Evolutionary conservation across 225 moss, liverwort and hornwort species (phyloP), one percentile per base, ranked within the genome.

Genomic region (Neckera pumila): DNA sequence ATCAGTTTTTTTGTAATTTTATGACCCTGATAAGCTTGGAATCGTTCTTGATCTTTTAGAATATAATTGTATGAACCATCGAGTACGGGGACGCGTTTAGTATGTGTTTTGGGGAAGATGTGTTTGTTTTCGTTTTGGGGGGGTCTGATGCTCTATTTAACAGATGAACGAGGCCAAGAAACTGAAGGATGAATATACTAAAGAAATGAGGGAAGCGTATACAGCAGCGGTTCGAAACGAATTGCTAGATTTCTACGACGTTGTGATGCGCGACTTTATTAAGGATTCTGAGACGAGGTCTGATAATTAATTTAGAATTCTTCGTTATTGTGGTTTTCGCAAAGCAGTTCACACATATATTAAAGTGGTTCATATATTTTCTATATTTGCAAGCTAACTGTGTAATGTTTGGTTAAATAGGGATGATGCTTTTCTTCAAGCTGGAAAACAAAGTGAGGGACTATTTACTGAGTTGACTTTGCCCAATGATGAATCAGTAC

Each of bases 231-330:
- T 94, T 36, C 88, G 79, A 58, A 89, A 87, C 80, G 93, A 90
- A 18, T 89, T 99, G 86, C 89, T 92, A 56, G 94, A 96, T 92
- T 93, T 99, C 42, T 96, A 93, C 80, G 97, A 99, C 69, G 90
- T 95, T n/a, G 96, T 99, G 83, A 96, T 96, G 95, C 89, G 90
- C 85, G 99, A 99, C 72, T 95, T 99, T 70, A 91, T 96, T 79
- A 85, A 79, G 10, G 94, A 92, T 86, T 90, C 88, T 30, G 79
- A 94, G 69, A 92, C 95, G 62, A 96, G 95, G 99, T 97, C 31
- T 87, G 89, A 87, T 81, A 64, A 89, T 79, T 26, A 73, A 65
- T 81, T 47, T 59, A 59, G 17, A 87, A 26, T 59, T 82, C 17
- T 64, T 73, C 43, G 58, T 54, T 83, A 36, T 40, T 81, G 40